These are phyloP conservation scores for Hygrocybe punicea DNA, from an alignment of 768 basidiomycete species.

Conservation along the genomic window DNA sequence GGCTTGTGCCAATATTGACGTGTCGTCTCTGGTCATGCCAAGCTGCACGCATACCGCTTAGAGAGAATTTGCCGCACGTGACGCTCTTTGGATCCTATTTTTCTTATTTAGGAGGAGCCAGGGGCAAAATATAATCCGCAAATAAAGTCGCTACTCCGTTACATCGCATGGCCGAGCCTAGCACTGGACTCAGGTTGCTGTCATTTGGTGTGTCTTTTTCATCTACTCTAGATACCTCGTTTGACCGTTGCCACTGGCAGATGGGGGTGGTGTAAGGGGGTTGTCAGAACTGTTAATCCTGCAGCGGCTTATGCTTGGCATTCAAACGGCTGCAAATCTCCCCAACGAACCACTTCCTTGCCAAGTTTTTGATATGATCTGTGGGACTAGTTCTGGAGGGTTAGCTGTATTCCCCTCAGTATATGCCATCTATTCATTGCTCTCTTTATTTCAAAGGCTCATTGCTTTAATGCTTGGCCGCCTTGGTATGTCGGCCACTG, in stretches of 20 bases:
- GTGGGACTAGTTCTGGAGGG: conserved; percentile 26
- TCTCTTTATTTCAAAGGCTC: conserved; percentile 10
- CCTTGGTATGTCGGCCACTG: conserved; percentile 19
- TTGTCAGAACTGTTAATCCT: conserved; percentile 3
- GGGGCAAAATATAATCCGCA: no score
- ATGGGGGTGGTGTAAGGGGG: conserved; percentile 4
- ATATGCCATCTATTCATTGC: background rate
- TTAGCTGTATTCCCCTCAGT: conserved; percentile 4
- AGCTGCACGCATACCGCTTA: no score
- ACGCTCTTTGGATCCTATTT: no score
- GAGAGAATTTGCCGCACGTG: no score
- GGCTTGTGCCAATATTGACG: conserved; percentile 67
- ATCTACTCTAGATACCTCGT: background rate
- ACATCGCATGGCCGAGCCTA: background rate
- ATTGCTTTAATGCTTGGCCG: conserved; percentile 27
- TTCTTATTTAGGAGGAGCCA: no score
- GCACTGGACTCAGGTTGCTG: background rate
- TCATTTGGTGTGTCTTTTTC: background rate
- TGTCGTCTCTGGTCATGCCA: conserved; percentile 33
- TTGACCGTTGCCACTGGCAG: background rate
- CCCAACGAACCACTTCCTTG: conserved; percentile 12
- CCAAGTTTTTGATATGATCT: conserved; percentile 27
- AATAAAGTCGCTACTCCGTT: no score
- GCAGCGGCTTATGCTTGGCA: background rate
- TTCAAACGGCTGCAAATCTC: background rate